Base-by-base conservation (phyloP, 306 rosid species). In the Geum urbanum region DNA sequence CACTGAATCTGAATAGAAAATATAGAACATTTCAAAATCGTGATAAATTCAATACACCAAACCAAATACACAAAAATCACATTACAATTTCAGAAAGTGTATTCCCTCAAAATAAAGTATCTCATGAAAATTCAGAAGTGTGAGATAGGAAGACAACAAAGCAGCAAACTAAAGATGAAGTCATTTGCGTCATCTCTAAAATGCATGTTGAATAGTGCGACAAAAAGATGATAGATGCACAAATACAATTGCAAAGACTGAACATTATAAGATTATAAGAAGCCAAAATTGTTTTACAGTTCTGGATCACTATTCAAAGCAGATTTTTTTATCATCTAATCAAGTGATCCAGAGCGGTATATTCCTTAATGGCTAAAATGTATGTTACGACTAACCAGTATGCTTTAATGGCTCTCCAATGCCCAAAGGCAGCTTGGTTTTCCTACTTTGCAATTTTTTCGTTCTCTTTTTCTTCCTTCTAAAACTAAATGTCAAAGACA, bases 1-100 rank as follows among this genome's bases (percentile, higher is more conserved):
- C 96, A 75, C 99, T 94, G 76, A 91, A 89, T 84, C 97, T 94
- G 75, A 67, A 46, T 16, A 9, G 60, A 71, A 53, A 63, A 14
- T 79, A 39, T 52, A 18, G 20, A 41, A 20, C 9, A 7, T 1
- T 18, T 50, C 32, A 37, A 10, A 32, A 67, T 4, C 0, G 20
- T 18, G 53, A 1, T 51, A 44, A 51, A 4, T 7, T 20, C 35
- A 3, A 40, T 20, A n/a, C 48, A 6, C 47, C 10, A 15, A 18
- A 53, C 15, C 53, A 14, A 59, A 56, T 60, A 46, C 9, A 69
- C 66, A 48, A 56, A 56, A 71, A 12, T 19, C 50, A 52, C 9
- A 41, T 71, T 46, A 54, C 16, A 44, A 56, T 5, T 13, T 57
- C 40, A 15, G 16, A 44, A 73, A 43, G 56, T 9, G 27, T 32